Base-by-base conservation (phyloP, 495 filamentous ascomycete species). In the Thermochaetoides thermophila region DNA sequence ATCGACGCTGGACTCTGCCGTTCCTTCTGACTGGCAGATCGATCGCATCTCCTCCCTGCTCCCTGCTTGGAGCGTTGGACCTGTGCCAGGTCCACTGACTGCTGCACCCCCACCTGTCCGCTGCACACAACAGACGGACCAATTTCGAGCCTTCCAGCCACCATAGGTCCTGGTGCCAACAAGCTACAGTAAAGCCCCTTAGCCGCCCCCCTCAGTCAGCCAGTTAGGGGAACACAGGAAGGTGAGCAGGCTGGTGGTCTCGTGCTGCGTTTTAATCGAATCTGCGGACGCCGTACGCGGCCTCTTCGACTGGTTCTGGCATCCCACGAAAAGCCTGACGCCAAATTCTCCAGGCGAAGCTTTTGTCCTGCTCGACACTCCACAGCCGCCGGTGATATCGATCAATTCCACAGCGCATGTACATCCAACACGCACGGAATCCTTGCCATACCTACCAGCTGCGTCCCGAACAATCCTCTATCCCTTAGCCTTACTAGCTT, bases 61-160 rank as follows among this genome's bases (percentile, higher is more conserved):
- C 30, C 30, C 30, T 20, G 30, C 19, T 14, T 29, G 11, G n/a
- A 29, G 29, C 30, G 11, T 20, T 17, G 35, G 19, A 16, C 13
- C 7, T 15, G 20, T 15, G 9, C 12, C 17, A 21, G 22, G 17
- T 21, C 35, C 29, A 25, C 28, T 16, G 15, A 21, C n/a, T n/a
- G n/a, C n/a, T n/a, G 5, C 29, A 10, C 29, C 37, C 37, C 37
- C 37, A 39, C 37, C 19, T 32, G 9, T 20, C 22, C 29, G 17
- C 29, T n/a, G n/a, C n/a, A 21, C 37, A 33, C 37, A 33, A 24
- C 27, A 17, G 21, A 8, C 36, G 13, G 29, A 11, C 15, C 22
- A 17, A 29, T 31, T 32, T 29, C 31, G 30, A 39, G 29, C 29
- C 17, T 31, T 3, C 27, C 15, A 13, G 8, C 12, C 17, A 15